phyloP scores from a whole-genome alignment of 1,139 yeast genomes.

The Blastobotrys indianensis region DNA sequence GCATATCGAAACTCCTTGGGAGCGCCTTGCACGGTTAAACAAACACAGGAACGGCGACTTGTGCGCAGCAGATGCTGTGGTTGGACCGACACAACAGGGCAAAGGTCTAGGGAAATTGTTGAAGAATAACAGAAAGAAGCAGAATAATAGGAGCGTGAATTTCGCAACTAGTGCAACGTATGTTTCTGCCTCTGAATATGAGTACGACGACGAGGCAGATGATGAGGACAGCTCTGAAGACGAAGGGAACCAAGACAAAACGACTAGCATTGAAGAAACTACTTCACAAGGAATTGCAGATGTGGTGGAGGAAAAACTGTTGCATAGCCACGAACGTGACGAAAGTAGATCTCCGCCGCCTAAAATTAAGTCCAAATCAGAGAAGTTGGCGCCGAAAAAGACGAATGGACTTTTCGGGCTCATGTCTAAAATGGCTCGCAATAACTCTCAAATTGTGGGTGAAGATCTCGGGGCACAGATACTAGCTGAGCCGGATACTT shows the following conservation, averaged over 20 bases:
- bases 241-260: slow-evolving; percentile 14
- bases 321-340: no score
- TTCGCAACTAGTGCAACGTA: slow-evolving; percentile 23
- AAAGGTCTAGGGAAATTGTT: slow-evolving; percentile 19
- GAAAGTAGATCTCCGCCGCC: no score
- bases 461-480: slow-evolving; percentile 22
- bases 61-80: slow-evolving; percentile 11
- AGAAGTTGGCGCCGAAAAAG: slow-evolving; percentile 4
- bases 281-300: background rate
- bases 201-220: slow-evolving; percentile 24
- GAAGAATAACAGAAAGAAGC: slow-evolving; percentile 16
- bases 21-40: slow-evolving; percentile 83
- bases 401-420: slow-evolving; percentile 5
- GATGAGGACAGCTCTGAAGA: slow-evolving; percentile 18
- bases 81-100: slow-evolving; percentile 4
- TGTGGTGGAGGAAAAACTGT: no score
- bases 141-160: slow-evolving; percentile 19
- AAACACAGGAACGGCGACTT: slow-evolving; percentile 87
- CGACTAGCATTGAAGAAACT: background rate
- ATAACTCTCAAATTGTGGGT: slow-evolving; percentile 9
- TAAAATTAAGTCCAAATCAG: slow-evolving; percentile 7
- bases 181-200: slow-evolving; percentile 31
- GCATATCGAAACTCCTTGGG: slow-evolving; percentile 84
- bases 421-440: slow-evolving; percentile 2
- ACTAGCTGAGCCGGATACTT: slow-evolving; percentile 3